phyloP scores from a whole-genome alignment of 805 yeast species.

The Sugiyamaella marilandica region DNA sequence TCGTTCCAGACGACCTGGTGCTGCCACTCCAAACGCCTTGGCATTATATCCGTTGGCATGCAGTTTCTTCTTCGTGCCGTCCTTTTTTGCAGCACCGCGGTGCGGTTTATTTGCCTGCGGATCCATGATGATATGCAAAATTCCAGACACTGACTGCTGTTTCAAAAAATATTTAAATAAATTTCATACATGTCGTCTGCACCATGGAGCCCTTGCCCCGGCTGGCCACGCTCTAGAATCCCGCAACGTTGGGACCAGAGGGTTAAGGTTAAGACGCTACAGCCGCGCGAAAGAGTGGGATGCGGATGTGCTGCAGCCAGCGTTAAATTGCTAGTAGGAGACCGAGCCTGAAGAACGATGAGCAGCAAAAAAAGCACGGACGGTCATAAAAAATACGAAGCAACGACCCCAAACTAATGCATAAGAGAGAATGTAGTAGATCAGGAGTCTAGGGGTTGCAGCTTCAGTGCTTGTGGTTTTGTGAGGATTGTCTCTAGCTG shows the following conservation, averaged over 20 bases:
- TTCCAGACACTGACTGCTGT: background rate
- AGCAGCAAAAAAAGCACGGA: too few species aligned
- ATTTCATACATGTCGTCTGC: background rate
- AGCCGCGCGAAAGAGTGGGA: background rate
- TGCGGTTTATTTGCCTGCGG: constrained; percentile 80
- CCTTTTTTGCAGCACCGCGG: constrained; percentile 45
- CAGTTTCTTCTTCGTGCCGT: constrained; percentile 66
- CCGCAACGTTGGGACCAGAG: too few species aligned
- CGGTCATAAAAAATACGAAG: too few species aligned
- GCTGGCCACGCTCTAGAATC: too few species aligned
- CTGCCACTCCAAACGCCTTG: constrained; percentile 75
- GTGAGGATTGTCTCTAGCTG: too few species aligned
- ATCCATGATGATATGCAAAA: constrained; percentile 23
- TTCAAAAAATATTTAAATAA: background rate
- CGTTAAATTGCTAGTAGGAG: too few species aligned
- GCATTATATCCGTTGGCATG: constrained; percentile 84
- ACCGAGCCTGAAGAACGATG: too few species aligned
- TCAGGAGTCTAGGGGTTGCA: too few species aligned
- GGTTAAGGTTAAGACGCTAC: background rate
- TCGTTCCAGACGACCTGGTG: constrained; percentile 81
- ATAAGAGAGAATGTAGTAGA: too few species aligned
- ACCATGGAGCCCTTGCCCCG: background rate
- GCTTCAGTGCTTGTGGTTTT: too few species aligned
- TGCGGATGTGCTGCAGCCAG: too few species aligned
- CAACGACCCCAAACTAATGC: too few species aligned